These are phyloP conservation scores for Parachaetomium inaequale DNA, from an alignment of 495 filamentous ascomycete species.

Conservation along the genomic window DNA sequence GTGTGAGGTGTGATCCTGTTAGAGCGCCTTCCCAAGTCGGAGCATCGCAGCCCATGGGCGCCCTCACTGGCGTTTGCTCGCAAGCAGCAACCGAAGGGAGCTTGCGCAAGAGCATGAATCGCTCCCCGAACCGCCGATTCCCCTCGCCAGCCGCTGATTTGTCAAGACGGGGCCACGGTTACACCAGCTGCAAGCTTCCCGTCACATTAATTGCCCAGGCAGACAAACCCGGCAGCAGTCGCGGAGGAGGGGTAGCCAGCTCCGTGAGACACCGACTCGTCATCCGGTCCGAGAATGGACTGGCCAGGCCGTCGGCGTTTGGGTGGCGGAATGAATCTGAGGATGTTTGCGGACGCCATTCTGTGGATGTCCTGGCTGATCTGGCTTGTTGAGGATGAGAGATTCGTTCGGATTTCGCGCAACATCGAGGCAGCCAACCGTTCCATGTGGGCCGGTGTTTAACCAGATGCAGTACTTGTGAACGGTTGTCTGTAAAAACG, in stretches of 20 bases:
- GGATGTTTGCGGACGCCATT: neutral
- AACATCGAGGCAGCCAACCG: neutral
- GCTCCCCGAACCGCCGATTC: neutral
- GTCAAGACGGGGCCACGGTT: constrained; percentile 9
- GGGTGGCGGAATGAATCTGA: no score
- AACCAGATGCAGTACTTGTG: neutral
- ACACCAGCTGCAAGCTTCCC: constrained; percentile 21
- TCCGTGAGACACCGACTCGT: neutral
- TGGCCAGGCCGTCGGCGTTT: neutral
- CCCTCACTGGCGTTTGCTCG: constrained; percentile 1
- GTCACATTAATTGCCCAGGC: constrained; percentile 17
- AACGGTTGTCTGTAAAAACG: neutral
- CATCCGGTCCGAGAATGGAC: neutral
- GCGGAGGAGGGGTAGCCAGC: constrained; percentile 5
- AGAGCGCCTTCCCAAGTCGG: constrained; percentile 15
- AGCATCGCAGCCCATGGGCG: constrained; percentile 9
- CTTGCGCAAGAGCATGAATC: neutral
- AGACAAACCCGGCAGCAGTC: constrained; percentile 1
- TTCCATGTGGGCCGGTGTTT: neutral
- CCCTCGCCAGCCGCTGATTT: constrained; percentile 12
- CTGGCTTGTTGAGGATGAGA: neutral
- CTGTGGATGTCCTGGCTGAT: neutral
- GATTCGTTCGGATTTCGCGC: no score
- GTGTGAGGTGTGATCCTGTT: constrained; percentile 3
- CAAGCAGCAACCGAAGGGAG: constrained; percentile 2